These are phyloP conservation scores for Talaromyces stipitatus DNA, from an alignment of 495 filamentous ascomycete genomes.

Conservation along the genomic window DNA sequence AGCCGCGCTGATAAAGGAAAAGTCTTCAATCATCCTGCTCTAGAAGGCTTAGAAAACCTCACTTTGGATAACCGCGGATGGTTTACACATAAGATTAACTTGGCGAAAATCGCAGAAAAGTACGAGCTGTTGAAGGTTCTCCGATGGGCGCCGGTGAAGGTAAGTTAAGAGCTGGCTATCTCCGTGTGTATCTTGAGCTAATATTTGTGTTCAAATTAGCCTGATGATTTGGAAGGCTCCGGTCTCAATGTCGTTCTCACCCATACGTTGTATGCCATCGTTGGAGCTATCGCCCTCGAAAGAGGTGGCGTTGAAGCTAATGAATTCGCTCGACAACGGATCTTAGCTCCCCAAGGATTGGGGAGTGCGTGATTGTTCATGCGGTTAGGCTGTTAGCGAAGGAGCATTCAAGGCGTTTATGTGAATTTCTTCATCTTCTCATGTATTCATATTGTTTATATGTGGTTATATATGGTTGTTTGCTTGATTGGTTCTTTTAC, in stretches of 20 bases:
- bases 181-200: constrained; percentile 1
- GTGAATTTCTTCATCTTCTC: not conserved
- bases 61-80: constrained; percentile 38
- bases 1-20: constrained; percentile 41
- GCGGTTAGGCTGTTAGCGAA: not conserved
- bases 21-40: constrained; percentile 66
- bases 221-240: constrained; percentile 59
- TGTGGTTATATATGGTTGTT: not conserved
- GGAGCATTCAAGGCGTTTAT: constrained; percentile 7
- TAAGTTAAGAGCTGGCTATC: constrained; percentile 30
- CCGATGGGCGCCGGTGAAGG: constrained; percentile 80
- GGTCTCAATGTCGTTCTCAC: constrained; percentile 65
- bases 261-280: constrained; percentile 73
- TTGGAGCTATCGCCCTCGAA: constrained; percentile 82
- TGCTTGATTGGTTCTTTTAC: not conserved
- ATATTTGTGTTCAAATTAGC: constrained; percentile 38
- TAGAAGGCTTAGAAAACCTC: constrained; percentile 66
- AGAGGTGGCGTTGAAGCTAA: constrained; percentile 74
- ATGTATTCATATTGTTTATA: not conserved
- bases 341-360: constrained; percentile 52
- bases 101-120: constrained; percentile 58
- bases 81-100: constrained; percentile 47
- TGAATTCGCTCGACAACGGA: constrained; percentile 64
- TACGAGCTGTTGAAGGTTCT: constrained; percentile 65
- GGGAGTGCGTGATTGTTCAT: constrained; percentile 10